Evolutionary conservation across 345 rosid genomes (phyloP).

Genomic region (Citrus inodora): DNA sequence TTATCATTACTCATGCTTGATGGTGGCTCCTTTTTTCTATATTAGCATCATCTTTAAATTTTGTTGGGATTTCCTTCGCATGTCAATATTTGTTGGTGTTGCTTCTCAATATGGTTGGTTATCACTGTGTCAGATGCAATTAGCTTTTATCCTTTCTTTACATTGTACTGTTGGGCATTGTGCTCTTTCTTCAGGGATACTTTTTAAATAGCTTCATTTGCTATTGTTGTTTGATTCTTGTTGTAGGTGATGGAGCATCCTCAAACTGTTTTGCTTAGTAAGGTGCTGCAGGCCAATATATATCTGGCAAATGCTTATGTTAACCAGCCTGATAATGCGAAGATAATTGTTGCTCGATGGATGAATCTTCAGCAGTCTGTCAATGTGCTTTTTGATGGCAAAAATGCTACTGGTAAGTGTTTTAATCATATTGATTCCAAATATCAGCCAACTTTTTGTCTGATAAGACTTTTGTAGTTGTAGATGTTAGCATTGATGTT

Average conservation of each 20-base stretch:
- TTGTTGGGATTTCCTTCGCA: background rate
- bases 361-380: slow-evolving; percentile 84
- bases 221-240: slow-evolving; percentile 8
- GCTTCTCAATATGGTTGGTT: background rate
- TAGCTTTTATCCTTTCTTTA: background rate
- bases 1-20: background rate
- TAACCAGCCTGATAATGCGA: slow-evolving; percentile 34
- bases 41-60: background rate
- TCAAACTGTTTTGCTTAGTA: slow-evolving; percentile 71
- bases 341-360: slow-evolving; percentile 54
- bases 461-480: background rate
- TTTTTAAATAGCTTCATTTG: background rate
- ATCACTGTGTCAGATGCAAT: background rate
- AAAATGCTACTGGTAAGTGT: slow-evolving; percentile 65
- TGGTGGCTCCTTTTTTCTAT: background rate
- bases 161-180: background rate
- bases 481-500: background rate
- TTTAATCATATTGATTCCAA: background rate
- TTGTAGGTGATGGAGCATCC: slow-evolving; percentile 89
- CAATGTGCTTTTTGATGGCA: slow-evolving; percentile 72
- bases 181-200: background rate
- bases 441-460: background rate
- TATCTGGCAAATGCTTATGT: slow-evolving; percentile 60
- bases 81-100: background rate
- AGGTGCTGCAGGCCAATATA: slow-evolving; percentile 64